Evolutionary conservation across 371 early-diverging fungal species (phyloP), one percentile per base, ranked within the genome.

Genomic region (Blastocladiella emersonii): DNA sequence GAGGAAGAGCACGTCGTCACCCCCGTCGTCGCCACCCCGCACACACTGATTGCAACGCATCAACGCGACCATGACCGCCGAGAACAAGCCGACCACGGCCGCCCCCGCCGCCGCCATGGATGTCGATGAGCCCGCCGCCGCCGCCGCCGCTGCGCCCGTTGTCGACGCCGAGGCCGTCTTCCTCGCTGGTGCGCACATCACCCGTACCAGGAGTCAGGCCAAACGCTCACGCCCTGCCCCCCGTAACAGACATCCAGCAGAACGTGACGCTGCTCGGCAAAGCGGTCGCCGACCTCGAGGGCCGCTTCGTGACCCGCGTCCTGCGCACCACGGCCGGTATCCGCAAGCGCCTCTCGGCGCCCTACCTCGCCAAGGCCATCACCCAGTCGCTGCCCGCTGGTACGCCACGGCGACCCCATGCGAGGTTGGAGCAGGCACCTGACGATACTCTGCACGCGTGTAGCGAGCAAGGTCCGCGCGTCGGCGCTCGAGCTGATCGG

Each of bases 281-380:
- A 61, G 87, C 89, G 44, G 93, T 90, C 3, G 77, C 86, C 25
- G 82, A 87, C 4, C 75, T 88, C 53, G 97, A 96, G 72, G 70
- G 87, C 36, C 86, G 93, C 44, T 95, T 87, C 70, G 86, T 86
- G 15, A 85, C 90, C 21, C 86, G 97, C 61, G 95, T 88, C 10
- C 67, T 95, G 63, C 82, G 97, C 62, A 82, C 86, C 13, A 79
- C 88, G 30, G 83, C 88, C 39, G 77, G 86, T 1, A 73, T 92
- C 62, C 85, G 97, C 65, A 85, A 83, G 72, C 84, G 88, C 23
- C 71, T 94, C 53, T 85, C 81, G 48, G 73, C 80, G n/a, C 75
- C 75, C 25, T 75, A 84, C 35, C 76, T 96, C 41, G 75, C 75
- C 44, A 77, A 81, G 66, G 78, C 82, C 21, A 79, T 89, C 59